Evolutionary conservation across 805 yeast species (phyloP), one percentile per base, ranked within the genome.

Genomic region (Ogataea ramenticola): DNA sequence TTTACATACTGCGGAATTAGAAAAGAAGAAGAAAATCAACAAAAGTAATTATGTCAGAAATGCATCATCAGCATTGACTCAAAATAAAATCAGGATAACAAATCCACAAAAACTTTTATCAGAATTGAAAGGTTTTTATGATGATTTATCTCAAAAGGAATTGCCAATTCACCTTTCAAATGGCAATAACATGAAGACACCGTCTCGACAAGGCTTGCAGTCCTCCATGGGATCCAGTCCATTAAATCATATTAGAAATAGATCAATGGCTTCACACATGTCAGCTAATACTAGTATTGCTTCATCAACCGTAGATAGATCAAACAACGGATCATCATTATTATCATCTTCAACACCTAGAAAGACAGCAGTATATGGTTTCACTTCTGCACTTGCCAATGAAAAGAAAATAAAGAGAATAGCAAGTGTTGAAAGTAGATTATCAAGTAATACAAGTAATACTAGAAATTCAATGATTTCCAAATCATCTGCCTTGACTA

Each of bases 1-100:
- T 43, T 64, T 86, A 33, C 88, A 86, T 64, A 81, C 81, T 45
- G 54, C 71, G 33, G 72, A 68, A 42, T 62, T 55, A 42, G 68
- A 60, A 46, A 68, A 60, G 40, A 57, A 55, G 12, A 47, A 51
- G 52, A 67, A 64, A 55, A 71, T 72, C 52, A 59, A 72, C 8
- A 60, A 58, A 39, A 58, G 65, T 3, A 66, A 67, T 39, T 80
- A 75, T 50, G 67, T 76, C 15, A 61, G 62, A 15, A 79, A 77
- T 53, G 77, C 85, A 1, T 40, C 70, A 22, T 62, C 66, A 42
- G 79, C 83, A 0, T 53, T 79, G 26, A 55, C 55, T 30, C 62
- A 59, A 27, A 59, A 58, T 40, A 45, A 48, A 26, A 57, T 58
- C n/a, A 50, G 52, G 11, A 36, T 51, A 10, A 14, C 39, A 1